Evolutionary conservation across 1,284 basidiomycete species (phyloP).

Genomic region (Pyrrhoderma lamaoense): DNA sequence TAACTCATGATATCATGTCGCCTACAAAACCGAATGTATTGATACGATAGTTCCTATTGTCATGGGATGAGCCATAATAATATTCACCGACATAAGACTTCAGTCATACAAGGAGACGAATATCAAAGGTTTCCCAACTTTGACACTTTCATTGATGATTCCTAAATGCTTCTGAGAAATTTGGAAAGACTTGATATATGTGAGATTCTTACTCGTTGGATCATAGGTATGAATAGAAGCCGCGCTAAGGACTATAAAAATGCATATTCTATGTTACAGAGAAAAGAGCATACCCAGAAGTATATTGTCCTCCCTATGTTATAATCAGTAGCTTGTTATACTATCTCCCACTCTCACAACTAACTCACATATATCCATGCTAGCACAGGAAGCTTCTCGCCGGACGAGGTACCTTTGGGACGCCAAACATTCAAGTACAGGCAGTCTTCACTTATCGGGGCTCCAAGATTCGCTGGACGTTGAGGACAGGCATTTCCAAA

Average conservation of each 20-base stretch:
- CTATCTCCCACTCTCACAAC: neutral
- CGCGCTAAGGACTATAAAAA: slow-evolving; percentile 27
- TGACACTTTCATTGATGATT: slow-evolving; percentile 41
- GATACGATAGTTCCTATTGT: slow-evolving; percentile 44
- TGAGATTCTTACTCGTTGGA: slow-evolving; percentile 36
- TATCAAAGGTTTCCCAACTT: slow-evolving; percentile 42
- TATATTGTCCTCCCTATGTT: slow-evolving; percentile 44
- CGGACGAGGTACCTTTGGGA: slow-evolving; percentile 29
- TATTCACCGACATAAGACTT: neutral
- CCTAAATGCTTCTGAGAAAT: slow-evolving; percentile 27
- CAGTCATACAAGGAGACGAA: slow-evolving; percentile 42
- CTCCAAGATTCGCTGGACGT: slow-evolving; percentile 35
- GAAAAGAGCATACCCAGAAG: slow-evolving; percentile 32
- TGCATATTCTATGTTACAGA: neutral
- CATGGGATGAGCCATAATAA: neutral
- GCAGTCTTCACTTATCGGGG: slow-evolving; percentile 47
- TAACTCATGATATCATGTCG: slow-evolving; percentile 8
- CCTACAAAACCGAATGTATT: slow-evolving; percentile 55
- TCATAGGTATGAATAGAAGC: slow-evolving; percentile 36
- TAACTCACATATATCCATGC: slow-evolving; percentile 45
- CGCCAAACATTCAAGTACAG: slow-evolving; percentile 45
- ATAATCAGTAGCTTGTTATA: no score
- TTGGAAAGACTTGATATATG: neutral
- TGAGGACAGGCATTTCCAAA: slow-evolving; percentile 59
- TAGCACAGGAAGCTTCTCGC: slow-evolving; percentile 38